phyloP scores from a whole-genome alignment of 306 rosid genomes.

The Glycine soja region DNA sequence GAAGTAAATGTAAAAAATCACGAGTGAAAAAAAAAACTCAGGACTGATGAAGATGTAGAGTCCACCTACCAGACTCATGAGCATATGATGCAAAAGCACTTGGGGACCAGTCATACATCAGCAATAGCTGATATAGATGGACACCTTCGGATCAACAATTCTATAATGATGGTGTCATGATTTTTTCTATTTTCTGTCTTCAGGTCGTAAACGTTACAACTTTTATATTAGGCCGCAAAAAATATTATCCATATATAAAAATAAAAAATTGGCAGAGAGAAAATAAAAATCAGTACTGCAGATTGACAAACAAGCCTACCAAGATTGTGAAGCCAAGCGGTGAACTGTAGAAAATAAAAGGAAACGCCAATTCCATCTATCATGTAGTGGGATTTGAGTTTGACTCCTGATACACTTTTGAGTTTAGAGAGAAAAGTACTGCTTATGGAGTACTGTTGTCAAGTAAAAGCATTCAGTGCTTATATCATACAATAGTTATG shows the following conservation, averaged over 20 bases:
- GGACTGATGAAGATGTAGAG: not conserved
- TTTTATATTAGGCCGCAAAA: not conserved
- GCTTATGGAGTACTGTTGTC: not conserved
- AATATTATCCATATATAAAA: not conserved
- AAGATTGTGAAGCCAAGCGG: not conserved
- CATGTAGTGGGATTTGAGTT: not conserved
- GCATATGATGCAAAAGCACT: too few relatives aligned
- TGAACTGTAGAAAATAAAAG: not conserved
- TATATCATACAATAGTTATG: not conserved
- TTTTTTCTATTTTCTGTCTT: not conserved
- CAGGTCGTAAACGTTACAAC: conserved; percentile 10
- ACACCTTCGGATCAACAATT: not conserved
- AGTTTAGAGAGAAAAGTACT: not conserved
- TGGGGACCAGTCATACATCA: too few relatives aligned
- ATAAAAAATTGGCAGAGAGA: not conserved
- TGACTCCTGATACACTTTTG: not conserved
- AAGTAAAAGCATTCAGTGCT: conserved; percentile 2
- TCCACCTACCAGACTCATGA: not conserved
- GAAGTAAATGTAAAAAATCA: not conserved
- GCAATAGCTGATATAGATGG: too few relatives aligned
- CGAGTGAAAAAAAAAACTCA: not conserved
- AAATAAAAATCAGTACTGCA: not conserved
- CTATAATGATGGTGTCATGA: not conserved
- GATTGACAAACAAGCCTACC: not conserved
- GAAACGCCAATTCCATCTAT: not conserved